Conservation (phyloP, 2,329 filamentous ascomycete genomes). For the Arachnopeziza araneosa region DNA sequence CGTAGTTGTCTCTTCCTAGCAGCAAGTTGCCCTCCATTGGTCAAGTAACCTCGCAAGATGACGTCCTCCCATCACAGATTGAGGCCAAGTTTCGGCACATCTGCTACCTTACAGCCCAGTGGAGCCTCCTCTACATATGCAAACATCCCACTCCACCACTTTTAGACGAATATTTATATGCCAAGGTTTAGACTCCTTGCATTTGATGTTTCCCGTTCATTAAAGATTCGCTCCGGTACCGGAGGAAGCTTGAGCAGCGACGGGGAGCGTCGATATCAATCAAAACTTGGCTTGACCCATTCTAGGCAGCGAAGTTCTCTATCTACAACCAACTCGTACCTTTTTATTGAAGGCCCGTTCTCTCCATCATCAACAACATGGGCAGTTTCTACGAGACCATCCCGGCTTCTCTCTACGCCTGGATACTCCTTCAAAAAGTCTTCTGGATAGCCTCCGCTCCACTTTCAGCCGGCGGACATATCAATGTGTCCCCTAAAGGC, state of each 20-base stretch:
- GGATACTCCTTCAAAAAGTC: slow-evolving; percentile 19
- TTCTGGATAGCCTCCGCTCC: slow-evolving; percentile 18
- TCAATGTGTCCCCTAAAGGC: slow-evolving; percentile 22
- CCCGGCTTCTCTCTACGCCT: slow-evolving; percentile 10
- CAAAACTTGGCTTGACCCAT: not conserved
- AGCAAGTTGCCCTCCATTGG: no score
- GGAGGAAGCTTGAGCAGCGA: not conserved
- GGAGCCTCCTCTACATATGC: no score
- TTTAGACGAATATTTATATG: no score
- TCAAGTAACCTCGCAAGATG: no score
- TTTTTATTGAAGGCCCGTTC: not conserved
- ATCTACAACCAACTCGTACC: not conserved
- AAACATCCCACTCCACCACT: no score
- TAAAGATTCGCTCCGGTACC: not conserved
- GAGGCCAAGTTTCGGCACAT: no score
- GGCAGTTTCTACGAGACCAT: slow-evolving; percentile 22
- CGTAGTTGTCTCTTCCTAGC: no score
- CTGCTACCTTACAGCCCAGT: no score
- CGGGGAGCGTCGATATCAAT: not conserved
- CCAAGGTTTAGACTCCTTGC: no score
- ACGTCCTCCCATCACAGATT: no score
- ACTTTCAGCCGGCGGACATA: slow-evolving; percentile 15
- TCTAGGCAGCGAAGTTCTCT: not conserved
- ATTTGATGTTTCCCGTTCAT: not conserved
- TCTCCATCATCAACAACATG: slow-evolving; percentile 6